Percentiles rank a stretch among this genome's conserved stretches.
These are phyloP conservation scores for Coemansia linderi DNA, from an alignment of 371 early-diverging fungal genomes.

Conservation along the genomic window DNA sequence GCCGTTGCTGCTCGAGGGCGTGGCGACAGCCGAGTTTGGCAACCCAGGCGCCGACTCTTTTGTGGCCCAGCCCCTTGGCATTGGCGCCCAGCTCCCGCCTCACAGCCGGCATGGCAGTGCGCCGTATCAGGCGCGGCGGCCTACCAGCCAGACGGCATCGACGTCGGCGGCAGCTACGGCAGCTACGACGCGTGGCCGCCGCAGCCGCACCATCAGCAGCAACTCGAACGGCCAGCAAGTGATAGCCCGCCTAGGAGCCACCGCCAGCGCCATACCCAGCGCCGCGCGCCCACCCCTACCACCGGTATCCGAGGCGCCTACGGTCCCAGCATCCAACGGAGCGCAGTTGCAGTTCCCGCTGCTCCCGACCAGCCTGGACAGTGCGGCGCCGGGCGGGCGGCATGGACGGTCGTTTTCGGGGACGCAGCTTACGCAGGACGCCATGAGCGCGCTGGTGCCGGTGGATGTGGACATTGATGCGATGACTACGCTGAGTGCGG, in stretches of 20 bases:
- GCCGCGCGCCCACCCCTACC: constrained; percentile 15
- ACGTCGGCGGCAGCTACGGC: neutral
- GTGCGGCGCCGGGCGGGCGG: neutral
- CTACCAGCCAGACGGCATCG: neutral
- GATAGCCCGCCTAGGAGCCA: neutral
- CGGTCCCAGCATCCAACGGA: neutral
- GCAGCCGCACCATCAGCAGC: constrained; percentile 27
- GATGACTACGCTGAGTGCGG: constrained; percentile 38
- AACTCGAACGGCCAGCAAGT: constrained; percentile 4
- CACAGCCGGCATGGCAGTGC: neutral
- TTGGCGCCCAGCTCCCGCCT: constrained; percentile 7
- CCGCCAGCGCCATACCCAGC: neutral
- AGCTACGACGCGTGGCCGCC: constrained; percentile 17
- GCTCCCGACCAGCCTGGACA: neutral
- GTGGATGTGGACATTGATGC: constrained; percentile 33
- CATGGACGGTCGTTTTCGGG: constrained; percentile 38
- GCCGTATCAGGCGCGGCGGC: constrained; percentile 26
- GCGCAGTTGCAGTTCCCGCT: constrained; percentile 1
- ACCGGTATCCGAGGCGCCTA: constrained; percentile 24
- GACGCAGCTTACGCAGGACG: constrained; percentile 36
- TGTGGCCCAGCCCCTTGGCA: neutral
- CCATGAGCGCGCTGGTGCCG: constrained; percentile 18
- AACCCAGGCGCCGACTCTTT: neutral
- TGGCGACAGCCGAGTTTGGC: constrained; percentile 33
- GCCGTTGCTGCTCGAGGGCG: constrained; percentile 43